Percentiles rank a stretch among this genome's conserved stretches.
phyloP scores from a whole-genome alignment of 495 filamentous ascomycete genomes.

The Polyplosphaeria fusca region DNA sequence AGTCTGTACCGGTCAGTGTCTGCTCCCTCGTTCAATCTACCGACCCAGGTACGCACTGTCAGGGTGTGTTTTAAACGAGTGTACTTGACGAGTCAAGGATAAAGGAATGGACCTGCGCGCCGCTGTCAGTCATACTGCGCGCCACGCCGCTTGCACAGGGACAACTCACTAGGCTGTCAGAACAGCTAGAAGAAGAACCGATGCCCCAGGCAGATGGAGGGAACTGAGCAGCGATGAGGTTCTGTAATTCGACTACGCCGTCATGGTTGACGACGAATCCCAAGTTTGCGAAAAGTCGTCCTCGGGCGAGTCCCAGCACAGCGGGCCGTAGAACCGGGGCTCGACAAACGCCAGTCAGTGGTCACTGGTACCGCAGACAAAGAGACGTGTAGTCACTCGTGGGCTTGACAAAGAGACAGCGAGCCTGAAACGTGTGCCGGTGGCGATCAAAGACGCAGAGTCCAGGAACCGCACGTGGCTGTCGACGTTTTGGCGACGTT shows the following conservation, averaged over 20 bases:
- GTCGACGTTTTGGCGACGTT: background rate
- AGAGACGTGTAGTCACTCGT: slow-evolving; percentile 5
- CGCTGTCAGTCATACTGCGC: background rate
- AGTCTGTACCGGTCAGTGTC: slow-evolving; percentile 16
- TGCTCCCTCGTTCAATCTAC: no score
- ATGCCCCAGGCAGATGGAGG: slow-evolving; percentile 26
- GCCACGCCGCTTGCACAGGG: background rate
- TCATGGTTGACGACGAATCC: slow-evolving; percentile 23
- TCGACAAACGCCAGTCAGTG: slow-evolving; percentile 10
- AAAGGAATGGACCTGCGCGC: slow-evolving; percentile 31
- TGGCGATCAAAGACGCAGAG: background rate
- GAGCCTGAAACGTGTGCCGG: background rate
- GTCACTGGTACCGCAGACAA: background rate
- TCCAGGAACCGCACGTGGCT: background rate
- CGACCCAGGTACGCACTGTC: slow-evolving; percentile 29
- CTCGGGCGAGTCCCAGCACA: slow-evolving; percentile 5
- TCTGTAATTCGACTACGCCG: slow-evolving; percentile 19
- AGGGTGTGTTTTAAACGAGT: slow-evolving; percentile 39
- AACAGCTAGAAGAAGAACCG: slow-evolving; percentile 26
- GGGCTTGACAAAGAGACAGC: slow-evolving; percentile 14
- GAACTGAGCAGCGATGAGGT: slow-evolving; percentile 1
- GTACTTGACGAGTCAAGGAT: slow-evolving; percentile 37
- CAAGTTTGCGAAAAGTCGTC: slow-evolving; percentile 1
- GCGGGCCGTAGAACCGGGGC: slow-evolving; percentile 1
- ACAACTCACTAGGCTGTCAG: slow-evolving; percentile 31